Evolutionary conservation across 108 stramenopile genomes (phyloP).

Genomic region (Nitzschia palea): DNA sequence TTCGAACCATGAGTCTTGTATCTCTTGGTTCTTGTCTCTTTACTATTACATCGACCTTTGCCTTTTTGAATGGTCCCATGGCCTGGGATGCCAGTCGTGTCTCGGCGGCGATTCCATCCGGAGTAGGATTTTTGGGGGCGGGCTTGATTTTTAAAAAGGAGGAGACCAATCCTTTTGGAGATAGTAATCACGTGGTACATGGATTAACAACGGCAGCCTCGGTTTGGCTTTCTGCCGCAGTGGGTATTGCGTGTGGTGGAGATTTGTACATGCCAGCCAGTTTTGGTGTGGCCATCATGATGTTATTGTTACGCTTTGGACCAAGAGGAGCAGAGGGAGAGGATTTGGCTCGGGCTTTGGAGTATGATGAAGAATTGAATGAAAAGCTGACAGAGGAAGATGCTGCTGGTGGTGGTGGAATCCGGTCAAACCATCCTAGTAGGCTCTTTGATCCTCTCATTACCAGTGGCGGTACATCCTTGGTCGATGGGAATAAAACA

Average conservation of each 20-base stretch:
- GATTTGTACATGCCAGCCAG: slow-evolving; percentile 81
- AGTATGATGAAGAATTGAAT: too few relatives aligned
- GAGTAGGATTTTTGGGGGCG: slow-evolving; percentile 88
- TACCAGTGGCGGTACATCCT: too few relatives aligned
- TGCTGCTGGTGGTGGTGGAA: too few relatives aligned
- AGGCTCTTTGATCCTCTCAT: too few relatives aligned
- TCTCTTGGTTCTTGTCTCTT: slow-evolving; percentile 86
- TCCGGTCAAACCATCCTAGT: too few relatives aligned
- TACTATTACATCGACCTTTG: slow-evolving; percentile 81
- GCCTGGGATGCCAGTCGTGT: slow-evolving; percentile 79
- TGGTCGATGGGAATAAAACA: too few relatives aligned
- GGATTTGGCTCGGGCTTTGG: too few relatives aligned
- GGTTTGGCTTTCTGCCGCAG: slow-evolving; percentile 71
- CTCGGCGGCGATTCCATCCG: slow-evolving; percentile 81
- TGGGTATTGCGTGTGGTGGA: slow-evolving; percentile 78
- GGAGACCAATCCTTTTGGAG: slow-evolving; percentile 43
- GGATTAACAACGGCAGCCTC: slow-evolving; percentile 83
- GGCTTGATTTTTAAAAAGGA: slow-evolving; percentile 81
- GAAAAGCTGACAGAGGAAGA: too few relatives aligned
- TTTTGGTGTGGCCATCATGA: slow-evolving; percentile 69
- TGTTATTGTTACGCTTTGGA: slow-evolving; percentile 83
- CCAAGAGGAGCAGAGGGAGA: slow-evolving; percentile 41
- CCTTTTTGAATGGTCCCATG: slow-evolving; percentile 84
- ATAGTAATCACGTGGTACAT: slow-evolving; percentile 61
- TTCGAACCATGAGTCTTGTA: slow-evolving; percentile 89